Conservation (phyloP, 225 moss, liverwort and hornwort species). For the Lunularia cruciata region DNA sequence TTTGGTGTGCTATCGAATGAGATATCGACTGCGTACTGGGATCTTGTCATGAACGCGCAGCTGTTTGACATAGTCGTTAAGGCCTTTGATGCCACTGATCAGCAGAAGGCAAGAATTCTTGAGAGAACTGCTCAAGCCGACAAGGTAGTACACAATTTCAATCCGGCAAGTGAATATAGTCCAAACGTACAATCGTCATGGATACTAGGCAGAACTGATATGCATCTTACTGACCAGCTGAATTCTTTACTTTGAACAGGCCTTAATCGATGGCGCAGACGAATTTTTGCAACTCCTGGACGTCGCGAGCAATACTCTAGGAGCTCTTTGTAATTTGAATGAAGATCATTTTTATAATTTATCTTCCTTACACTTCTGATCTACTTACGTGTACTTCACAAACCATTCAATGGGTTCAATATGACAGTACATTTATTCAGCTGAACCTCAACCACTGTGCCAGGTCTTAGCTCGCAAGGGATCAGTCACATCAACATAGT, state of each 20-base stretch:
- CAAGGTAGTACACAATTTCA: conserved; percentile 43
- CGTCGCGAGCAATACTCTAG: conserved; percentile 89
- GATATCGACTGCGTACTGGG: neutral
- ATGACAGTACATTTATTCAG: no score
- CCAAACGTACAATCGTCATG: neutral
- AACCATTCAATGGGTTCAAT: no score
- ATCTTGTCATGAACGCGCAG: conserved; percentile 38
- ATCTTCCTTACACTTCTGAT: no score
- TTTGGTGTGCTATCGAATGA: neutral
- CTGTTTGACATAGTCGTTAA: conserved; percentile 72
- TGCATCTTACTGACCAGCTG: neutral
- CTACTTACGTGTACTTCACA: no score
- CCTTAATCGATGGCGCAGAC: conserved; percentile 87
- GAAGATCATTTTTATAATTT: no score
- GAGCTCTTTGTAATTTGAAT: conserved; percentile 69
- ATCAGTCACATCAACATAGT: no score
- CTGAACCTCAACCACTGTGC: no score
- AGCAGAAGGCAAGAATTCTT: conserved; percentile 78
- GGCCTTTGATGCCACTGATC: conserved; percentile 58
- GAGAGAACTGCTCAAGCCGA: conserved; percentile 81
- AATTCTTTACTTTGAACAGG: conserved; percentile 12
- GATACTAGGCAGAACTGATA: neutral
- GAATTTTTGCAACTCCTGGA: conserved; percentile 94
- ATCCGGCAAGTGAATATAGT: neutral
- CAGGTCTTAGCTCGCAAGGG: no score